Base-by-base conservation (phyloP, 306 rosid species). In the Trichosanthes truncata region DNA sequence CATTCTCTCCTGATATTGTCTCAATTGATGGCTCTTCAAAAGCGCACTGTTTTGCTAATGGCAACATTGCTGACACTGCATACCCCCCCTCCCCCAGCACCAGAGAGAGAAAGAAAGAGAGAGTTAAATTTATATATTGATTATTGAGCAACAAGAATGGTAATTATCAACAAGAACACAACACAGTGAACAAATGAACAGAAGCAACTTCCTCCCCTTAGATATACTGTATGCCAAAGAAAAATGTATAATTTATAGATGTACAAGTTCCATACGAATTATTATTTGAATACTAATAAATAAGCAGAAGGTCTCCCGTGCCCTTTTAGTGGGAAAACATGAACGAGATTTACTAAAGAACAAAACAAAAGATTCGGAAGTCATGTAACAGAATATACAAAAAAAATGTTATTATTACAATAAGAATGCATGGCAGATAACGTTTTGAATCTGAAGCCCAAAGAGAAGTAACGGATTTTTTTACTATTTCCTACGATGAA, bases 1-100 rank as follows among this genome's bases (percentile, higher is more conserved):
- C 90, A 84, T 95, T 95, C 89, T 95, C 99, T 78, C 97, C 97
- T 56, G 86, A 63, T 62, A 95, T 95, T 62, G 93, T 95, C 89
- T 95, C 99, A 80, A 95, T 94, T 20, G 90, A 88, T 79, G 99
- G 99, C 84, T 93, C 99, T 88, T 95, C 99, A 87, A 95, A 95
- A 29, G 99, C 96, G 81, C 97, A 95, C 76, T 95, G 99, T 82
- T 95, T 95, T 67, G 99, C 99, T 82, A 95, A 83, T 75, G 97
- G 91, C 87, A 95, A 51, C 93, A 95, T 90, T 65, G 98, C 96
- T 80, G 98, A 95, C 98, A 95, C 98, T 95, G 90, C 73, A 77
- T 81, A 72, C 57, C 15, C 77, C 35, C n/a, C 4, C 35, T 41
- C 51, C 74, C 74, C 74, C 51, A 68, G 52, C 29, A n/a, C 18